Percentiles rank a stretch among this genome's conserved stretches.
Conservation (phyloP, 192 early-diverging fungal genomes). For the Rhizoclosmatium sp. region DNA sequence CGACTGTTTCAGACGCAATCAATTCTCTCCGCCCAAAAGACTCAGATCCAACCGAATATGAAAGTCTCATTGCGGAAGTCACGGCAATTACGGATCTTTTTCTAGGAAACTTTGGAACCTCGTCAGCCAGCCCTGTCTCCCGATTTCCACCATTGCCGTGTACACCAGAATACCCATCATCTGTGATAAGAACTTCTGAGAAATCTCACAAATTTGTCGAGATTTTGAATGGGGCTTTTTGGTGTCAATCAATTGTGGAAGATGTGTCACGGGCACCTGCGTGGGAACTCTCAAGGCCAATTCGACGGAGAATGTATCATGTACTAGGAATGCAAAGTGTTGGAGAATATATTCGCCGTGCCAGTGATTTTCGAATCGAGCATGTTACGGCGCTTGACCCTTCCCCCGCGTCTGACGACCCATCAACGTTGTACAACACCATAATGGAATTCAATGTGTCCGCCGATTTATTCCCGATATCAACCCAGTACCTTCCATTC, state of each 20-base stretch:
- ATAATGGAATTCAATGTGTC: not conserved
- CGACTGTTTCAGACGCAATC: not conserved
- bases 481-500: not conserved
- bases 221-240: conserved; percentile 29
- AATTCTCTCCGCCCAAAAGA: conserved; percentile 4
- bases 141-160: not conserved
- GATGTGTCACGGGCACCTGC: conserved; percentile 21
- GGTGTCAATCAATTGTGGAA: conserved; percentile 39
- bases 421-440: not conserved
- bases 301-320: conserved; percentile 31
- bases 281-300: conserved; percentile 30
- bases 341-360: conserved; percentile 18
- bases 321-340: conserved; percentile 9
- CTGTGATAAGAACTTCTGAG: not conserved
- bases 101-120: not conserved
- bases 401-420: not conserved
- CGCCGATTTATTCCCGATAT: not conserved
- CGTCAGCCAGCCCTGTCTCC: not conserved
- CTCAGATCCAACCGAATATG: not conserved
- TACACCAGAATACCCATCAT: not conserved
- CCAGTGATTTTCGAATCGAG: conserved; percentile 22
- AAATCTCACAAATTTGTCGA: conserved; percentile 42
- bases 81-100: conserved; percentile 19
- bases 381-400: not conserved
- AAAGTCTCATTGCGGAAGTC: conserved; percentile 4